Evolutionary conservation across 768 basidiomycete genomes (phyloP).

Genomic region (Mycena belliarum): DNA sequence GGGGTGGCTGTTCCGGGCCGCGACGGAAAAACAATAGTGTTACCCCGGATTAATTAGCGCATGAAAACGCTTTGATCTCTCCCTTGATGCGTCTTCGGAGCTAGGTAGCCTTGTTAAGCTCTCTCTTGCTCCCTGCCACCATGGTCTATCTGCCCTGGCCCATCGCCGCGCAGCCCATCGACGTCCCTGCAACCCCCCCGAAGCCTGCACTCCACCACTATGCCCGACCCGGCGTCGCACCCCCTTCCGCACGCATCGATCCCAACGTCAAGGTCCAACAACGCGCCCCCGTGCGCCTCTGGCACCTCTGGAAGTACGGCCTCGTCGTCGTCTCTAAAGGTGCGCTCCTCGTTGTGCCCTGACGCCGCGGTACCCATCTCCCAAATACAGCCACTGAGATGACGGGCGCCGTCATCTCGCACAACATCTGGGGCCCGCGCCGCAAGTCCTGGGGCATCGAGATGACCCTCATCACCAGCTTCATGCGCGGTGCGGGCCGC

Average conservation of each 20-base stretch:
- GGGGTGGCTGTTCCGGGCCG: neutral
- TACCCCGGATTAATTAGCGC: neutral
- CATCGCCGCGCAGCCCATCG: conserved; percentile 6
- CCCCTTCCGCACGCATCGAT: conserved; percentile 74
- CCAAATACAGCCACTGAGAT: conserved; percentile 41
- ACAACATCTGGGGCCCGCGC: conserved; percentile 85
- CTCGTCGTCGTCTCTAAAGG: conserved; percentile 69
- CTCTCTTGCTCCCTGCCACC: neutral
- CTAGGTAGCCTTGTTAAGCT: too few relatives aligned
- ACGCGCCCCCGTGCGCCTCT: conserved; percentile 55
- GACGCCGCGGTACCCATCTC: neutral
- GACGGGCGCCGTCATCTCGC: conserved; percentile 69
- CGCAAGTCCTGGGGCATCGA: conserved; percentile 92
- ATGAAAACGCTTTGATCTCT: neutral
- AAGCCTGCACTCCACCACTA: conserved; percentile 51
- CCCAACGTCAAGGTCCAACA: conserved; percentile 63
- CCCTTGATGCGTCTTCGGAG: conserved; percentile 12
- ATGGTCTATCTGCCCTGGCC: conserved; percentile 15
- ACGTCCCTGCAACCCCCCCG: conserved; percentile 23
- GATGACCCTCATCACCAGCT: conserved; percentile 85
- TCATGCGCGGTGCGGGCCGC: conserved; percentile 81
- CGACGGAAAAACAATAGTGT: neutral
- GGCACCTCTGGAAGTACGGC: conserved; percentile 75
- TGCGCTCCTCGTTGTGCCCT: conserved; percentile 25
- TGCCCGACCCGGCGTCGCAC: conserved; percentile 65